Evolutionary conservation across 2,329 filamentous ascomycete species (phyloP), one percentile per base, ranked within the genome.

Genomic region (Penicillium paneum): DNA sequence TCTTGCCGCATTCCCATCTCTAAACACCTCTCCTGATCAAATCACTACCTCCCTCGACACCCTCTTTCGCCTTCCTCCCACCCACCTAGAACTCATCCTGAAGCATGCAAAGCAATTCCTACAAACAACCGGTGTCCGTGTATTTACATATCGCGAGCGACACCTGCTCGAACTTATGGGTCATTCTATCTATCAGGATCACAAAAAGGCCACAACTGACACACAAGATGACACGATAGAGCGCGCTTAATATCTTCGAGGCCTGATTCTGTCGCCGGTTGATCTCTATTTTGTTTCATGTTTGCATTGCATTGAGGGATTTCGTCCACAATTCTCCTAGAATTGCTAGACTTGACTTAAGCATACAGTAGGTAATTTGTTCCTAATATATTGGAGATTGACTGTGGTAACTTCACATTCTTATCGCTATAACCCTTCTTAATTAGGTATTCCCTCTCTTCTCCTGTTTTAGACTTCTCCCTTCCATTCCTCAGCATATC

Each of bases 121-220:
- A 4, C 44, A 26, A 34, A 55, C 32, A 1, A 58, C 57, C 1
- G 64, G 58, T 13, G 54, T 60, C 3, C 34, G 43, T 2, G 26
- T 60, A 5, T 65, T 66, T 34, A 60, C 49, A 12, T 48, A 66
- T 54, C 63, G 63, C 8, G 63, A 66, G 46, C 57, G 63, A 26
- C 47, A 65, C 47, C 48, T 66, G 2, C 55, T 66, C 12, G 64
- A 66, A 43, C 26, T 66, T 28, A 31, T 62, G 1, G 60, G 60
- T 5, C 61, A 58, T 41, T 60, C 63, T 35, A 42, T 62, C 50
- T 64, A 57, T 57, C 56, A 41, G 49, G 58, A 66, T 54, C 63
- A 65, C 43, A 58, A 35, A 26, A 38, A 32, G 1, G 21, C 35
- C 13, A 26, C 24, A 13, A 15, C 12, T 21, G 31, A 7, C 7